These are phyloP conservation scores for Cercospora beticola DNA, from an alignment of 2,329 filamentous ascomycete species.

Conservation along the genomic window DNA sequence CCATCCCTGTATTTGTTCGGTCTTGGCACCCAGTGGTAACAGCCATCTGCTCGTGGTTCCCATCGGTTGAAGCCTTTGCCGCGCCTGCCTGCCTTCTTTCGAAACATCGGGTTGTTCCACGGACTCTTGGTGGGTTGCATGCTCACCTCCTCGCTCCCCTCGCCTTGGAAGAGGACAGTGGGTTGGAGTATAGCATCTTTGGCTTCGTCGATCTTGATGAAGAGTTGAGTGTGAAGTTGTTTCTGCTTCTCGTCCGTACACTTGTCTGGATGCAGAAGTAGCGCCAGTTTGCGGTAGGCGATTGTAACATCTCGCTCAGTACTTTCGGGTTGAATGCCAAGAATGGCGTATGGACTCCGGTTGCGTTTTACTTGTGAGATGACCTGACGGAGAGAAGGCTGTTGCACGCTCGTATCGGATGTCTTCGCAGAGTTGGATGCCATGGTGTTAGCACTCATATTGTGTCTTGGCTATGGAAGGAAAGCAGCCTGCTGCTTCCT, in stretches of 20 bases:
- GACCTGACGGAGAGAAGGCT: not conserved
- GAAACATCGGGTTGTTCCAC: not conserved
- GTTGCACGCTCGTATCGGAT: not conserved
- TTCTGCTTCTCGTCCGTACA: not conserved
- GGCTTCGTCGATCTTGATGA: not conserved
- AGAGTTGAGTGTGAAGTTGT: not conserved
- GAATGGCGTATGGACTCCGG: not conserved
- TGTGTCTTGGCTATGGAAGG: not conserved
- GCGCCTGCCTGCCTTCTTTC: not conserved
- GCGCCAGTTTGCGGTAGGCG: not conserved
- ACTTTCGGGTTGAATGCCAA: not conserved
- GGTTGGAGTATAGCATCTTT: not conserved
- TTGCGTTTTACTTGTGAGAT: not conserved
- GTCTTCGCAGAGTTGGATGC: not conserved
- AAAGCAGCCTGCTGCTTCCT: not conserved
- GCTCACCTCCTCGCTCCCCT: not conserved
- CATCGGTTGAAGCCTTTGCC: not conserved
- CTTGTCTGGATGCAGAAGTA: not conserved
- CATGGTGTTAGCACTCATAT: not conserved
- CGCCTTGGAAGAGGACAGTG: not conserved
- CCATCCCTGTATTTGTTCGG: not conserved
- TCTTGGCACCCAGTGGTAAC: not conserved
- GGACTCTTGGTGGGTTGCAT: not conserved
- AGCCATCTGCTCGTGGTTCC: not conserved
- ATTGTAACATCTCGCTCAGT: not conserved